A percentile compares a stretch with the other conserved stretches of the same genome.
Conservation (phyloP, 768 basidiomycete species). For the Termitomyces bulborhizus region DNA sequence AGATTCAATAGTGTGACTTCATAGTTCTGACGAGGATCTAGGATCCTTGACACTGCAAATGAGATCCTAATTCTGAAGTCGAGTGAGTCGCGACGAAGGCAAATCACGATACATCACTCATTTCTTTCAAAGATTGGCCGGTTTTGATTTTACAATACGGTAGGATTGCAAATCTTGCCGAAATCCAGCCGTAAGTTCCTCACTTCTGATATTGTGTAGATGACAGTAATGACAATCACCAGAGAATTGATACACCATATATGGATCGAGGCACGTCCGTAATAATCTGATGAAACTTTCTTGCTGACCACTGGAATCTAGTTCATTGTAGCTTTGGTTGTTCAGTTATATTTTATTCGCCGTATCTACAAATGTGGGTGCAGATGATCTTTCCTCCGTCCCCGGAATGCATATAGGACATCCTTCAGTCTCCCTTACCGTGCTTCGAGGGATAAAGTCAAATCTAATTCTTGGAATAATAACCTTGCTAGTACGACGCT, state of each 20-base stretch:
- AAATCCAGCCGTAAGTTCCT: not conserved
- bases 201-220: not conserved
- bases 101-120: not conserved
- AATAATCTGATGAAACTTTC: too few species aligned
- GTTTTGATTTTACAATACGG: not conserved
- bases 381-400: not conserved
- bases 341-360: not conserved
- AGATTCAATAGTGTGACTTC: too few species aligned
- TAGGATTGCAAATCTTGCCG: not conserved
- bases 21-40: not conserved
- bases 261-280: not conserved
- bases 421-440: not conserved
- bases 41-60: not conserved
- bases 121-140: not conserved
- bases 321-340: not conserved
- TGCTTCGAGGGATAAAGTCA: not conserved
- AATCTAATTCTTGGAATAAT: not conserved
- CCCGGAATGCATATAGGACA: not conserved
- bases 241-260: not conserved
- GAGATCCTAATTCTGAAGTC: not conserved
- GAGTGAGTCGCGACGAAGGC: not conserved
- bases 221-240: not conserved
- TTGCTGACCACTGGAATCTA: not conserved
- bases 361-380: not conserved
- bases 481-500: not conserved